Evolutionary conservation across 495 filamentous ascomycete genomes (phyloP).

Genomic region (Chlorociboria aeruginascens): DNA sequence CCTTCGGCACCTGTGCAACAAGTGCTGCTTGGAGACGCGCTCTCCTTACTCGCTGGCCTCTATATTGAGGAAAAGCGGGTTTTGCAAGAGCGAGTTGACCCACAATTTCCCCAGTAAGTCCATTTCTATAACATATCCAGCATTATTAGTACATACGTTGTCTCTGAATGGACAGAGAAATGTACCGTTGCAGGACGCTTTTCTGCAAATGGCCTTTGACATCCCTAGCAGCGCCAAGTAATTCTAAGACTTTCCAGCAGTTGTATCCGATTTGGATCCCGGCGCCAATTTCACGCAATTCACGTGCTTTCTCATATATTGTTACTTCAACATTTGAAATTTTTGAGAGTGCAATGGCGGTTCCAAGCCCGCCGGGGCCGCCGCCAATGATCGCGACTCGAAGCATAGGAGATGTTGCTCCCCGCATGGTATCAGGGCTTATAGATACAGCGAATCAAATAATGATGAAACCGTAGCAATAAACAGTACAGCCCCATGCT

Average conservation of each 20-base stretch:
- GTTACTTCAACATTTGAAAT: slow-evolving; percentile 31
- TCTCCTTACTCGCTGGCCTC: slow-evolving; percentile 24
- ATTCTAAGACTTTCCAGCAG: slow-evolving; percentile 33
- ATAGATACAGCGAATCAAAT: neutral
- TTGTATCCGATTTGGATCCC: slow-evolving; percentile 33
- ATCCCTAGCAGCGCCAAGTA: slow-evolving; percentile 30
- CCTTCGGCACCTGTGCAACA: slow-evolving; percentile 24
- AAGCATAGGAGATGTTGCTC: slow-evolving; percentile 19
- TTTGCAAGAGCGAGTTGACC: neutral
- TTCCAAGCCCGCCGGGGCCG: slow-evolving; percentile 30
- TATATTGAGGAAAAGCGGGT: slow-evolving; percentile 1
- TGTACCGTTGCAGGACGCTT: slow-evolving; percentile 20
- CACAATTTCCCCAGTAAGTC: slow-evolving; percentile 22
- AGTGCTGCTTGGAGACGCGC: slow-evolving; percentile 31
- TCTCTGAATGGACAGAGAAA: neutral
- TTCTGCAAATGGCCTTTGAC: slow-evolving; percentile 24
- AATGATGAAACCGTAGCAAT: too few species aligned
- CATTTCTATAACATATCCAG: slow-evolving; percentile 17
- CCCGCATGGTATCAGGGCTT: slow-evolving; percentile 26
- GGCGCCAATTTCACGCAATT: slow-evolving; percentile 35
- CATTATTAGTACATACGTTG: neutral
- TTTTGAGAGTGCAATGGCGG: slow-evolving; percentile 36
- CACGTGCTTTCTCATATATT: slow-evolving; percentile 36
- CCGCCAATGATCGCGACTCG: slow-evolving; percentile 17
- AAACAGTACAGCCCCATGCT: too few species aligned